A percentile compares a stretch with the other conserved stretches of the same genome.
These are phyloP conservation scores for Populus hybrid DNA, from an alignment of 441 rosid genomes.

Conservation along the genomic window DNA sequence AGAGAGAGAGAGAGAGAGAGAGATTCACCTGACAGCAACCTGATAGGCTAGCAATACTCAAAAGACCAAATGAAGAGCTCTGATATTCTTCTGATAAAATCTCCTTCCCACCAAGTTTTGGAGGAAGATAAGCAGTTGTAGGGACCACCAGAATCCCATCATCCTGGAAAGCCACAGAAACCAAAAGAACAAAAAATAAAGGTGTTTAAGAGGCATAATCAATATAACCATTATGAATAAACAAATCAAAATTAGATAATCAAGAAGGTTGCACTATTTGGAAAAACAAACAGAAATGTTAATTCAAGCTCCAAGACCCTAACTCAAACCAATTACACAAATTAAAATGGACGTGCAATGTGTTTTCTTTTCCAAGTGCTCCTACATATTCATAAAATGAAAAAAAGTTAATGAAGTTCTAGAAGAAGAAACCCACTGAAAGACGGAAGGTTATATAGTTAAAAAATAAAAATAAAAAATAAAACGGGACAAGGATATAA, in stretches of 20 bases:
- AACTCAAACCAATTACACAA: neutral
- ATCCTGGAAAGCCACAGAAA: constrained; percentile 45
- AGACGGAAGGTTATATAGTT: neutral
- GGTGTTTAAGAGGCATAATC: neutral
- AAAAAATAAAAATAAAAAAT: no score
- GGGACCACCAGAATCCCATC: constrained; percentile 91
- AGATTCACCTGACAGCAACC: constrained; percentile 93
- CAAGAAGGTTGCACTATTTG: neutral
- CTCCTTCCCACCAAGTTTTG: constrained; percentile 85
- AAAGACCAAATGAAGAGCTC: constrained; percentile 49
- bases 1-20: constrained; percentile 16
- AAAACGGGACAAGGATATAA: neutral
- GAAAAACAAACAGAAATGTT: neutral
- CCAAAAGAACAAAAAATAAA: neutral
- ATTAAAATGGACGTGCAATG: neutral
- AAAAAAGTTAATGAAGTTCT: no score
- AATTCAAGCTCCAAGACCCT: neutral
- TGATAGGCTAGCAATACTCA: constrained; percentile 88
- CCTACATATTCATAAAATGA: neutral
- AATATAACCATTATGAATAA: neutral
- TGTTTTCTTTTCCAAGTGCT: neutral
- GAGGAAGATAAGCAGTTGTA: constrained; percentile 69
- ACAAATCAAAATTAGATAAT: neutral
- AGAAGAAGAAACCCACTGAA: neutral
- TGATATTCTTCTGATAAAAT: constrained; percentile 68